Evolutionary conservation across 1,284 basidiomycete genomes (phyloP).

Genomic region (Exobasidium cylindrosporum): DNA sequence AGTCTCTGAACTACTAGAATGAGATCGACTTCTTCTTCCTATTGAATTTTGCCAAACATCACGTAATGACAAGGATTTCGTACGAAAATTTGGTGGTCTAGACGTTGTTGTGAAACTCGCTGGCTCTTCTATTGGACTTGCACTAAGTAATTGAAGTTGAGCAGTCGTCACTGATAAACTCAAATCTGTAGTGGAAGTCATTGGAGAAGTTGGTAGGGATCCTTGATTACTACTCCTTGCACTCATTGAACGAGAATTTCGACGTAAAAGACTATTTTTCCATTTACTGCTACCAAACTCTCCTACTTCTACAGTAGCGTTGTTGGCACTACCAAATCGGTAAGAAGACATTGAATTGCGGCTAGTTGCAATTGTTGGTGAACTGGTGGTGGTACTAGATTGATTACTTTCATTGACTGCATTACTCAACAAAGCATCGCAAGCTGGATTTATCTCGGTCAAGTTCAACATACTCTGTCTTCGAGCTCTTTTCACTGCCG

Average conservation of each 20-base stretch:
- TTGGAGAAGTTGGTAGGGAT: not conserved
- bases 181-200: not conserved
- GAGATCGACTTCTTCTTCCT: not conserved
- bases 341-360: not conserved
- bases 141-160: too few relatives aligned
- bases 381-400: not conserved
- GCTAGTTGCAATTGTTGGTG: not conserved
- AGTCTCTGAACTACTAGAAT: not conserved
- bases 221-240: not conserved
- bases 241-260: not conserved
- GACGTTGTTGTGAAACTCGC: too few relatives aligned
- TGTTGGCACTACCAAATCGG: too few relatives aligned
- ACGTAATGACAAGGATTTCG: not conserved
- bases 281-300: not conserved
- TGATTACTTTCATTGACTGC: not conserved
- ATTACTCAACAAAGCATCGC: not conserved
- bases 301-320: too few relatives aligned
- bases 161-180: too few relatives aligned
- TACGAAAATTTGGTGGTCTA: not conserved
- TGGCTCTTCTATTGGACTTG: too few relatives aligned
- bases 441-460: not conserved
- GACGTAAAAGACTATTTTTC: not conserved
- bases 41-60: not conserved
- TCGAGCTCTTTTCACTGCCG: conserved; percentile 2
- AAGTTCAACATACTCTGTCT: not conserved